Evolutionary conservation across 345 rosid genomes (phyloP).

Genomic region (Cardamine chenopodiifolia): DNA sequence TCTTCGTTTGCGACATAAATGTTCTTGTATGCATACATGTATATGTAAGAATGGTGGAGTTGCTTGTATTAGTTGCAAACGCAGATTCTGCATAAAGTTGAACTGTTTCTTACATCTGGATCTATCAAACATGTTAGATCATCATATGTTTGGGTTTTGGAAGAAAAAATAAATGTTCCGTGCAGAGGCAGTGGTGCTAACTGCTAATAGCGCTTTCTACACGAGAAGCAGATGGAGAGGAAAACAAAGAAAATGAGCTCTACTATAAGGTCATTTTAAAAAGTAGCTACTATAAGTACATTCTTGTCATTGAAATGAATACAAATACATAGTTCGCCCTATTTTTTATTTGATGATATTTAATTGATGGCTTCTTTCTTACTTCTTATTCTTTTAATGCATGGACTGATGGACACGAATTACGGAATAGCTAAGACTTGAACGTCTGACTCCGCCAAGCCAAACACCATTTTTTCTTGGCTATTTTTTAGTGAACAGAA

Average conservation of each 20-base stretch:
- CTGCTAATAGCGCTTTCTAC: neutral
- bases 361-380: too few relatives aligned
- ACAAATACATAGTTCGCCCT: neutral
- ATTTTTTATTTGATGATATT: too few relatives aligned
- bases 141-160: neutral
- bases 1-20: neutral
- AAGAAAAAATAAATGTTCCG: neutral
- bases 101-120: neutral
- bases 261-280: neutral
- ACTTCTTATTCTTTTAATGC: too few relatives aligned
- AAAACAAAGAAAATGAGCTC: neutral
- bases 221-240: neutral
- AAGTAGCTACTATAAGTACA: neutral
- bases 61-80: conserved; percentile 14
- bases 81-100: neutral
- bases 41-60: conserved; percentile 23
- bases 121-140: neutral
- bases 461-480: neutral
- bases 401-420: neutral
- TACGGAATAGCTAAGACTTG: neutral
- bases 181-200: neutral
- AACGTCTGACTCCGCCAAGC: neutral
- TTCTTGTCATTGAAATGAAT: neutral
- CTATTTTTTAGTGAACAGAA: conserved; percentile 36
- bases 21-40: conserved; percentile 12